phyloP scores from a whole-genome alignment of 352 stramenopile species.

The Globisporangium ultimum region DNA sequence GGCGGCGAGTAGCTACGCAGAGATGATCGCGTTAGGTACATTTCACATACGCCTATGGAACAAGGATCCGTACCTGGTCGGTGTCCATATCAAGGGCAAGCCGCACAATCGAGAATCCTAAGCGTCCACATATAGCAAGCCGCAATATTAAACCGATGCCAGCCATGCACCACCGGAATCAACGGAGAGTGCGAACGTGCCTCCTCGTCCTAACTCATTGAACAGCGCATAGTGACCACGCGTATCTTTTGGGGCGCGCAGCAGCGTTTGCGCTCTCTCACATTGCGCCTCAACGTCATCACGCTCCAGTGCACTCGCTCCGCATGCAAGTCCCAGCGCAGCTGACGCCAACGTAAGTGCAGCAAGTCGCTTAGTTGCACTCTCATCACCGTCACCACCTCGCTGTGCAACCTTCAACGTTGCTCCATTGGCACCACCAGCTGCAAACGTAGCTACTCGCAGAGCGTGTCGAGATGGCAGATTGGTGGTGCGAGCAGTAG shows the following conservation, averaged over 20 bases:
- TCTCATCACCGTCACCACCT: not conserved
- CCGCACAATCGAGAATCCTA: constrained; percentile 67
- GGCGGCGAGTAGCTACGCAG: constrained; percentile 38
- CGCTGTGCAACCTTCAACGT: not conserved
- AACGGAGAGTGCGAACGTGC: constrained; percentile 15
- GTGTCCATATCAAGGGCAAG: constrained; percentile 57
- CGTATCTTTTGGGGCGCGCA: not conserved
- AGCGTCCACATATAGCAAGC: not conserved
- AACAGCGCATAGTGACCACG: constrained; percentile 47
- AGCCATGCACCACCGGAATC: not conserved
- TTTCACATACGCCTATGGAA: constrained; percentile 1
- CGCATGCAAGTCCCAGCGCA: not conserved
- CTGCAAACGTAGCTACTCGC: not conserved
- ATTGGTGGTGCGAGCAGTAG: not conserved
- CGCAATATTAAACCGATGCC: not conserved
- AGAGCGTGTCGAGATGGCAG: not conserved
- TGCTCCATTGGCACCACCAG: not conserved
- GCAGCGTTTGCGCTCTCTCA: not conserved
- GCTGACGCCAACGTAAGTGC: not conserved
- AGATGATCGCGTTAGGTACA: not conserved
- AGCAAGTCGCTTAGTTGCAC: not conserved
- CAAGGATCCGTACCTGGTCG: constrained; percentile 24
- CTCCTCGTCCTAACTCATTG: constrained; percentile 65
- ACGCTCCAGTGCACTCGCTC: not conserved
- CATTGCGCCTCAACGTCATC: not conserved